These are phyloP conservation scores for Coemansia sp. DNA, from an alignment of 192 early-diverging fungal species.

Conservation along the genomic window DNA sequence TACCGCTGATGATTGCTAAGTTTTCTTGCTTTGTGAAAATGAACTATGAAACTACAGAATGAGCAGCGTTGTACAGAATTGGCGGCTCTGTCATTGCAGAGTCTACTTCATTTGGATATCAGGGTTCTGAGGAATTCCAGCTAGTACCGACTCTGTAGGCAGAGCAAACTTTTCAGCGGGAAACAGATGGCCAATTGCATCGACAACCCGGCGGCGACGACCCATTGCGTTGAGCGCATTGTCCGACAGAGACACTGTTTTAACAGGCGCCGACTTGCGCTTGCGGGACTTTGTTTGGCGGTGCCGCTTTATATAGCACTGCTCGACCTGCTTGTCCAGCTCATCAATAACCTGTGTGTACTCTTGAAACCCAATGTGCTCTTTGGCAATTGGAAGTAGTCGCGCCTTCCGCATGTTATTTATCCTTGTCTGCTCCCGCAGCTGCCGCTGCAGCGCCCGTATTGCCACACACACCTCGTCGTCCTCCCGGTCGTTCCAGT, in stretches of 20 bases:
- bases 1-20: not conserved
- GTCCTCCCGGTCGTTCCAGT: conserved; percentile 71
- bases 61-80: not conserved
- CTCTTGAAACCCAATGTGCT: conserved; percentile 81
- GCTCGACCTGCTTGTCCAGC: conserved; percentile 86
- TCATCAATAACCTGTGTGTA: conserved; percentile 85
- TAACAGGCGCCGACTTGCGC: conserved; percentile 58
- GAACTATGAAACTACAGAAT: not conserved
- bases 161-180: conserved; percentile 50
- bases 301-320: conserved; percentile 82
- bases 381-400: conserved; percentile 66
- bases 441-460: conserved; percentile 64
- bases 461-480: conserved; percentile 75
- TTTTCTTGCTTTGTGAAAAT: not conserved
- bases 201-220: conserved; percentile 64
- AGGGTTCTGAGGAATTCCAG: conserved; percentile 37
- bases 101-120: conserved; percentile 26
- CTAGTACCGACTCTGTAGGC: conserved; percentile 40
- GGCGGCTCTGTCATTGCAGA: not conserved
- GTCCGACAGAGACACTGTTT: conserved; percentile 65
- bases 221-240: conserved; percentile 66
- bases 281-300: conserved; percentile 71
- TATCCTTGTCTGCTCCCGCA: conserved; percentile 65
- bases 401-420: conserved; percentile 69
- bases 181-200: conserved; percentile 62